Percentiles rank a stretch among this genome's conserved stretches.
phyloP scores from a whole-genome alignment of 371 early-diverging fungal species.

The Mucor velutinosus region DNA sequence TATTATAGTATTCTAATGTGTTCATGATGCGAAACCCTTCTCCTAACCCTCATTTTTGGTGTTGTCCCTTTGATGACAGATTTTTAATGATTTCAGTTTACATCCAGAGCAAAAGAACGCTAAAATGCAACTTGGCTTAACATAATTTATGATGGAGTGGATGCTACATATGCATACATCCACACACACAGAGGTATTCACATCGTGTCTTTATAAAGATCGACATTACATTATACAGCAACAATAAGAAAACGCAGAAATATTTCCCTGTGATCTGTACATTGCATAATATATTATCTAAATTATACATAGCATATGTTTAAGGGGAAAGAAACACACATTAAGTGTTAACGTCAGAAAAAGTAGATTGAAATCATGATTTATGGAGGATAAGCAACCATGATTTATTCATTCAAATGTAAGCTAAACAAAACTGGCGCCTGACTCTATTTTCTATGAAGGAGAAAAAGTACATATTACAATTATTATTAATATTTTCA shows the following conservation, averaged over 20 bases:
- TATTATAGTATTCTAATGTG: no score
- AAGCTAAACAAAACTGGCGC: not conserved
- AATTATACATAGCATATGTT: not conserved
- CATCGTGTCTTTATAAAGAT: not conserved
- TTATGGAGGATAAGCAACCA: not conserved
- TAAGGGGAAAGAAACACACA: not conserved
- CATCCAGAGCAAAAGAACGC: no score
- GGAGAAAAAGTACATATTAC: not conserved
- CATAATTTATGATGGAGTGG: not conserved
- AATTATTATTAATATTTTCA: not conserved
- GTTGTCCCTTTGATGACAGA: no score
- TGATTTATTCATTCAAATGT: not conserved
- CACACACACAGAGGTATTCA: no score
- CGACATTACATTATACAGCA: not conserved
- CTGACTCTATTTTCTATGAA: not conserved
- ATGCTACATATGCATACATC: not conserved
- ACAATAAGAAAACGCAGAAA: not conserved
- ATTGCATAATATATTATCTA: not conserved
- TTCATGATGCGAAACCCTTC: no score
- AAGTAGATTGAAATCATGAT: not conserved
- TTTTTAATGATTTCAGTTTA: not conserved
- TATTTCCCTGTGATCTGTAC: not conserved
- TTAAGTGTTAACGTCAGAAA: not conserved
- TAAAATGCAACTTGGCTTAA: no score
- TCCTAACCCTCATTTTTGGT: no score